Evolutionary conservation across 169 alveolate genomes (phyloP), one percentile per base, ranked within the genome.

Genomic region (Miamiensis avidus): DNA sequence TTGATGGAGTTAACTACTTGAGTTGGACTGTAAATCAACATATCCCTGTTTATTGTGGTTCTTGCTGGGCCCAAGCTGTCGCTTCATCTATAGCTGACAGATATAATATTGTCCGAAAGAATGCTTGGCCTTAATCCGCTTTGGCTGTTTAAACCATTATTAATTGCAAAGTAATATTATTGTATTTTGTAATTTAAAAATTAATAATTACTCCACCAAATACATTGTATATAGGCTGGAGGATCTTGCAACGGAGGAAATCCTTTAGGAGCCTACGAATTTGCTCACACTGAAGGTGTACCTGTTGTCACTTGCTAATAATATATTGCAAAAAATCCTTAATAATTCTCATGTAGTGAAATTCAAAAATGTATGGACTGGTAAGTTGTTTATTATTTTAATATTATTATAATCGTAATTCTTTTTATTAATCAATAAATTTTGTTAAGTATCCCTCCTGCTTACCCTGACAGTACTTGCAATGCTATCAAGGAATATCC

Each of bases 161-260:
- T 77, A 95, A 95, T 87, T 95, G 97, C 91, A 90, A 92, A n/a
- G 94, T 49, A 11, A 11, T 11, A 11, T 49, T 49, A 49, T 49
- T 49, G 4, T 49, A 11, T 49, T 11, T 11, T 49, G 4, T 49
- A 4, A 49, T 49, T 49, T 49, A 49, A 11, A 11, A 11, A 49
- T 49, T 49, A 11, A 11, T 49, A 11, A 49, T 11, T 11, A 11
- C 20, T 49, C 69, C 4, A 11, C 20, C 20, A 49, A 49, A 49
- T 49, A 11, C 4, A 49, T 49, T 49, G 69, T 49, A 49, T 11
- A 49, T 49, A 20, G 69, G n/a, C 94, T 74, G 97, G 96, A 29
- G 98, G 98, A 65, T 74, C 90, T 29, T 95, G 98, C 91, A 82
- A 91, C 81, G 98, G 98, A 0, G 98, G 98, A 81, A 79, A 92